A percentile compares a stretch with the other conserved stretches of the same genome.
These are phyloP conservation scores for Prunus salicina DNA, from an alignment of 306 rosid species.

Conservation along the genomic window DNA sequence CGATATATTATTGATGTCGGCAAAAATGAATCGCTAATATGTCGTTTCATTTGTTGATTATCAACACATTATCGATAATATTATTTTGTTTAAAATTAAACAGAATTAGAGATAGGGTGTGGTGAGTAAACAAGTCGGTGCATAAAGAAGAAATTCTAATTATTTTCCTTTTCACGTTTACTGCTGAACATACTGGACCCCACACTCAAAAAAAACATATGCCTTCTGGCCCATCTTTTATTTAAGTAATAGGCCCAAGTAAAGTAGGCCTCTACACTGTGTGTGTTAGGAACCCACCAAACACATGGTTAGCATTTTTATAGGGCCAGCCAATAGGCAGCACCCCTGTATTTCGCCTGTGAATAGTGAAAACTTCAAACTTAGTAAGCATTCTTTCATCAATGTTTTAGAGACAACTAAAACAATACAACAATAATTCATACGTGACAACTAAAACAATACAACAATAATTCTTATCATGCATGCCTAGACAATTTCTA, in stretches of 20 bases:
- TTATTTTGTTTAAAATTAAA: too few species aligned
- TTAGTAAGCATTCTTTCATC: neutral
- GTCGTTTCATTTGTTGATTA: too few species aligned
- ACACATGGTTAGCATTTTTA: neutral
- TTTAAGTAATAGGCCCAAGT: neutral
- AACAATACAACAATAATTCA: neutral
- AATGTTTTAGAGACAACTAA: neutral
- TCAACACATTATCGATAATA: too few species aligned
- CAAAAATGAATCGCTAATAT: too few species aligned
- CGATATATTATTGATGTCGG: too few species aligned
- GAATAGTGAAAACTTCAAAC: neutral
- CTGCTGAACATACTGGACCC: neutral
- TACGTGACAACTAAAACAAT: neutral
- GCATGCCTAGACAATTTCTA: neutral
- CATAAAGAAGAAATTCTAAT: too few species aligned
- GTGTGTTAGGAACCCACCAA: neutral
- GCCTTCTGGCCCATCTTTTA: too few species aligned
- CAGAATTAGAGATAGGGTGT: too few species aligned
- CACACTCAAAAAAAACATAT: neutral
- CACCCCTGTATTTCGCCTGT: neutral
- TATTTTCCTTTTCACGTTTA: too few species aligned
- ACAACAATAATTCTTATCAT: neutral
- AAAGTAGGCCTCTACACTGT: neutral
- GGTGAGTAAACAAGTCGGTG: too few species aligned
- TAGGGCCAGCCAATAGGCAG: too few species aligned